These are phyloP conservation scores for Trichosporon asahii DNA, from an alignment of 1,284 basidiomycete genomes.

Conservation along the genomic window DNA sequence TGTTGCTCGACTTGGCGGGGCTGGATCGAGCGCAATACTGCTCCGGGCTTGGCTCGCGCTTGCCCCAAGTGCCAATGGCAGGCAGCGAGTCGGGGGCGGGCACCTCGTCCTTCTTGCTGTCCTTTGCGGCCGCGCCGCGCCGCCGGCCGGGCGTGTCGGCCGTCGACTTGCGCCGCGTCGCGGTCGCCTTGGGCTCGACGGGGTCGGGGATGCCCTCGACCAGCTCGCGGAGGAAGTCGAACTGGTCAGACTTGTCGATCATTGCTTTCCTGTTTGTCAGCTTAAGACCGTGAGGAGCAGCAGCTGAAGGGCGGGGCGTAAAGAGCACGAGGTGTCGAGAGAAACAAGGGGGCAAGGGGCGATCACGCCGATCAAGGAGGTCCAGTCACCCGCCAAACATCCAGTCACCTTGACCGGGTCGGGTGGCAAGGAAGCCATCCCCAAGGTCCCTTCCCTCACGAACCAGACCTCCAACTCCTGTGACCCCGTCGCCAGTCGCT, in stretches of 20 bases:
- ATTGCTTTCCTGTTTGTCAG: slow-evolving; percentile 74
- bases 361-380: neutral
- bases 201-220: slow-evolving; percentile 89
- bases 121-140: slow-evolving; percentile 1
- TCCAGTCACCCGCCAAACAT: neutral
- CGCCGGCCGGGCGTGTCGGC: slow-evolving; percentile 12
- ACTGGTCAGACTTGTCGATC: slow-evolving; percentile 78
- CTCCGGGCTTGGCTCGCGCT: slow-evolving; percentile 54
- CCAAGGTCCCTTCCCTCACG: too few species aligned
- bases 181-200: slow-evolving; percentile 48
- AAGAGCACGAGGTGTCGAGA: too few species aligned
- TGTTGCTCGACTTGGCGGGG: slow-evolving; percentile 56
- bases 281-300: too few species aligned
- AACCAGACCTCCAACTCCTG: too few species aligned
- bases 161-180: slow-evolving; percentile 17
- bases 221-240: slow-evolving; percentile 94
- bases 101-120: slow-evolving; percentile 26
- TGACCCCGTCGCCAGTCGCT: too few species aligned
- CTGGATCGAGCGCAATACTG: too few species aligned
- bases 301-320: too few species aligned
- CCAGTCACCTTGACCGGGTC: too few species aligned
- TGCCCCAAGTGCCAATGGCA: slow-evolving; percentile 55
- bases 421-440: neutral
- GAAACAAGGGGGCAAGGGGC: too few species aligned
- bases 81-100: slow-evolving; percentile 27